Evolutionary conservation across 2,329 filamentous ascomycete species (phyloP), one percentile per base, ranked within the genome.

Genomic region (Penicillium frequentans): DNA sequence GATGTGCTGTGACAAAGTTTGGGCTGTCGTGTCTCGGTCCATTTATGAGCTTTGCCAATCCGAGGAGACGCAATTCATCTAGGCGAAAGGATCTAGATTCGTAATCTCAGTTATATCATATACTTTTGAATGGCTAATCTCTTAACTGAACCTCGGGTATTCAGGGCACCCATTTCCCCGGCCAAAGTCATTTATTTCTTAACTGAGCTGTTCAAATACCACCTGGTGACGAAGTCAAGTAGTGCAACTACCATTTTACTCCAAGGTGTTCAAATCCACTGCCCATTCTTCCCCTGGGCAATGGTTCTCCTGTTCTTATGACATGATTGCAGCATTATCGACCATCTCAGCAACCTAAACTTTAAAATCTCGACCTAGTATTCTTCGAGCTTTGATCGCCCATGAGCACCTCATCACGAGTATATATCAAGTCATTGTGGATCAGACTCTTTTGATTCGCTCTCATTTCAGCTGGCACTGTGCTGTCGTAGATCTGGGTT

Each of bases 351-450:
- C 29, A 31, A 13, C 29, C n/a, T 42, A 55, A 64, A 65, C 55
- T 50, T 54, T 55, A 65, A 57, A 54, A 9, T 5, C n/a, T 27
- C 14, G 7, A 19, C 16, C 37, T 31, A 26, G 24, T 26, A 42
- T 43, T 37, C 21, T 43, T 33, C 26, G 26, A 21, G 27, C 33
- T 33, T n/a, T 46, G 44, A 24, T 27, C 44, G 19, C 50, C 19
- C 19, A 33, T 49, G 56, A 66, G 63, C 63, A 66, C 64, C 61
- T 66, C 63, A 66, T 66, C 54, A 16, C 21, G 31, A 33, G 49
- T 48, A 31, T 35, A 21, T 56, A 64, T 66, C 57, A 64, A 61
- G 37, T 51, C 61, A 66, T 64, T 52, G 55, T 49, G 44, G 61
- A 56, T 54, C 56, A 19, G 14, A 24, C 24, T 14, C n/a, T 39